phyloP scores from a whole-genome alignment of 768 basidiomycete species.

The Suillus cothurnatus region DNA sequence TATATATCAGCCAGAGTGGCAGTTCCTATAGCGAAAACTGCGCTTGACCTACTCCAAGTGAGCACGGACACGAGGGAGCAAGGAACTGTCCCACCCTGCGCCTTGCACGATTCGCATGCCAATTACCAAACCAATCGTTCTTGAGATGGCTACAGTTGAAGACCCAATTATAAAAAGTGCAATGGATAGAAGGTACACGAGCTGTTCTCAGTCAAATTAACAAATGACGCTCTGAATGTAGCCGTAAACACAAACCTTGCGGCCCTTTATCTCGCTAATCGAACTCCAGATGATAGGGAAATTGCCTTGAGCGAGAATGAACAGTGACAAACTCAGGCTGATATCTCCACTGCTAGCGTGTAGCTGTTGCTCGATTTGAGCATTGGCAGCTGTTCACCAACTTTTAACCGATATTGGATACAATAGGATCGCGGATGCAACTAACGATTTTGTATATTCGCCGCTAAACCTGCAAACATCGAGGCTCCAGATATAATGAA shows the following conservation, averaged over 20 bases:
- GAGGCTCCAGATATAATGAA: too few species aligned
- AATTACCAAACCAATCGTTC: slow-evolving; percentile 59
- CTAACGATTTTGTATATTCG: too few species aligned
- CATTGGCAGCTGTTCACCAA: slow-evolving; percentile 58
- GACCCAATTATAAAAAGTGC: slow-evolving; percentile 39
- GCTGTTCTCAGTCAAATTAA: slow-evolving; percentile 28
- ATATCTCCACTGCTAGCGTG: slow-evolving; percentile 64
- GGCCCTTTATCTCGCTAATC: slow-evolving; percentile 45
- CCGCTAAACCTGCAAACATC: too few species aligned
- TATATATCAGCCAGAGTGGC: too few species aligned
- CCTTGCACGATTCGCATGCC: slow-evolving; percentile 71
- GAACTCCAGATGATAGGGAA: slow-evolving; percentile 38
- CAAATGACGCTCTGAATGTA: background rate
- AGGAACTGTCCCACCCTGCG: slow-evolving; percentile 45
- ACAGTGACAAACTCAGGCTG: slow-evolving; percentile 68
- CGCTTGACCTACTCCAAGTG: too few species aligned
- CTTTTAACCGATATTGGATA: too few species aligned
- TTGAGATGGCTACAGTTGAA: slow-evolving; percentile 52
- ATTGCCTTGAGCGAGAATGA: slow-evolving; percentile 69
- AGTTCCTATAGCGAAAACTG: too few species aligned
- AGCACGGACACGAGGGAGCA: too few species aligned
- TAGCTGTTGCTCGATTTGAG: slow-evolving; percentile 33
- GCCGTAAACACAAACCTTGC: slow-evolving; percentile 49
- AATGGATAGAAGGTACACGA: slow-evolving; percentile 58
- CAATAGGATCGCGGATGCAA: too few species aligned